phyloP scores from a whole-genome alignment of 768 basidiomycete species.

The Collybia nuda region DNA sequence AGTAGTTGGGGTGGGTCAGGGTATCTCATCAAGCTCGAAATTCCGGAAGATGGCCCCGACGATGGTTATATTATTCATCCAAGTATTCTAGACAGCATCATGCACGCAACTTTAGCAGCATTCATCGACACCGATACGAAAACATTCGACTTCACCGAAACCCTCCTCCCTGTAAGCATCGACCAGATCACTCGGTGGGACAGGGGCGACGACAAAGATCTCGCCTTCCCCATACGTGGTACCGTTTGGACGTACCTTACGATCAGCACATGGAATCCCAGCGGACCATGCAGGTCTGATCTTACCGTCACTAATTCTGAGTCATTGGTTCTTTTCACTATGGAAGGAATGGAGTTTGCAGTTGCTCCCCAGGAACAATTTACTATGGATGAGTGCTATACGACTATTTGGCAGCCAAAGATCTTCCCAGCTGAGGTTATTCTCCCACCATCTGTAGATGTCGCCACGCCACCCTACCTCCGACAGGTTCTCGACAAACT shows the following conservation, averaged over 20 bases:
- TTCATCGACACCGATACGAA: constrained; percentile 6
- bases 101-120: constrained; percentile 2
- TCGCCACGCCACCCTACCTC: not conserved
- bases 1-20: not conserved
- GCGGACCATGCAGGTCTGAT: not conserved
- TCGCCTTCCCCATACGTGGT: not conserved
- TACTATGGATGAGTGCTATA: not conserved
- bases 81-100: constrained; percentile 6
- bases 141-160: constrained; percentile 1
- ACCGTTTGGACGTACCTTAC: constrained; percentile 1
- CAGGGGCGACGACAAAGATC: not conserved
- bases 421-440: not conserved
- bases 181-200: constrained; percentile 7
- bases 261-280: not conserved
- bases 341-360: constrained; percentile 1
- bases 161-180: constrained; percentile 1
- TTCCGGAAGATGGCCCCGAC: not conserved
- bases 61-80: constrained; percentile 9
- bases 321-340: not conserved
- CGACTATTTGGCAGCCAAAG: not conserved
- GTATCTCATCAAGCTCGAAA: not conserved
- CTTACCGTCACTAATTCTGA: not conserved
- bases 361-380: not conserved
- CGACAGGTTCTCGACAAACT: not conserved
- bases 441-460: not conserved